phyloP scores from a whole-genome alignment of 2,329 filamentous ascomycete genomes.

The Grosmannia serpens region DNA sequence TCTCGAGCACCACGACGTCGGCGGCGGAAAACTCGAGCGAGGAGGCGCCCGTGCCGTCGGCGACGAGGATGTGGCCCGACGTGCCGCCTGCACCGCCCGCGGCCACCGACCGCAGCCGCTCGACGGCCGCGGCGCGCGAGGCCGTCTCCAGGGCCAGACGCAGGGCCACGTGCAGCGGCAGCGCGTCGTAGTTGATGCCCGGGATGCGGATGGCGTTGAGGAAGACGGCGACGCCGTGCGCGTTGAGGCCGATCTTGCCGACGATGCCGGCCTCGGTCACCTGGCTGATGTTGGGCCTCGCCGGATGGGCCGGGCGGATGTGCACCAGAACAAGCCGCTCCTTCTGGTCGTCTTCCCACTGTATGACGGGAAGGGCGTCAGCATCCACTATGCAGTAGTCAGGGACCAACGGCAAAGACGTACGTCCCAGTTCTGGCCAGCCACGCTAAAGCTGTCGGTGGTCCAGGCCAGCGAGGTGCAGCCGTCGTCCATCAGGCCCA shows the following conservation, averaged over 20 bases:
- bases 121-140: neutral
- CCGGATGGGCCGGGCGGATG: neutral
- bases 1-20: no score
- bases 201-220: slow-evolving; percentile 50
- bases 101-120: neutral
- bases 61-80: neutral
- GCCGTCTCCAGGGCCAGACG: slow-evolving; percentile 30
- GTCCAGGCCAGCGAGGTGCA: slow-evolving; percentile 36
- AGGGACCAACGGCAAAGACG: no score
- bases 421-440: slow-evolving; percentile 16
- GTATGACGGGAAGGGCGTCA: no score
- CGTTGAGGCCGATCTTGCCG: slow-evolving; percentile 56
- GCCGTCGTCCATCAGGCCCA: slow-evolving; percentile 19
- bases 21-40: neutral
- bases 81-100: no score
- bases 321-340: neutral
- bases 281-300: slow-evolving; percentile 5
- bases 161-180: slow-evolving; percentile 51
- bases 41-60: neutral
- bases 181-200: slow-evolving; percentile 35
- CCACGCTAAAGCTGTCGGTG: neutral
- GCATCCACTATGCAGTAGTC: no score
- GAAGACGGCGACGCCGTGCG: slow-evolving; percentile 42
- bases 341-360: slow-evolving; percentile 1
- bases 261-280: slow-evolving; percentile 50